These are phyloP conservation scores for Colletotrichum melonis DNA, from an alignment of 2,329 filamentous ascomycete genomes.

Conservation along the genomic window DNA sequence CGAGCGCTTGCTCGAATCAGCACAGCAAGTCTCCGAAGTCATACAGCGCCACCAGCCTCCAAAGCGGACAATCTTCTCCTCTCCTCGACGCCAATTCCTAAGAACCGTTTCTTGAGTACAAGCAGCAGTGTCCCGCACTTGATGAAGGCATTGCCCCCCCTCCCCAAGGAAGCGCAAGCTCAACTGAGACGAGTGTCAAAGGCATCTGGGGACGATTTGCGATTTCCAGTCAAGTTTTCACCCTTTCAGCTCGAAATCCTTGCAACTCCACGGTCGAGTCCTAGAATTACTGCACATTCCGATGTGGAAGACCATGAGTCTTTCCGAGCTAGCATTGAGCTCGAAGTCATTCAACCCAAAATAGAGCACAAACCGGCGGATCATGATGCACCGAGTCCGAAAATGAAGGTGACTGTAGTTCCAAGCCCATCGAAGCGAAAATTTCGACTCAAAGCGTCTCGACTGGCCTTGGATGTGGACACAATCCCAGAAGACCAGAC, in stretches of 20 bases:
- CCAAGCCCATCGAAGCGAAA: conserved; percentile 41
- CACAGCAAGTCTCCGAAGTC: conserved; percentile 24
- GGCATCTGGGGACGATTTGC: conserved; percentile 6
- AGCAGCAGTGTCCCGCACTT: conserved; percentile 62
- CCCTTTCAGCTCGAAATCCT: conserved; percentile 35
- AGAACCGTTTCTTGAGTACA: conserved; percentile 54
- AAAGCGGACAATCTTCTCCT: conserved; percentile 43
- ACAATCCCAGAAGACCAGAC: background rate
- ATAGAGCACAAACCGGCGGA: conserved; percentile 14
- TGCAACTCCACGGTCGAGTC: conserved; percentile 21
- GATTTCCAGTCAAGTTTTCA: conserved; percentile 26
- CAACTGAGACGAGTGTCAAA: background rate
- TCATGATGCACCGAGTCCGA: background rate
- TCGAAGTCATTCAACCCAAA: background rate
- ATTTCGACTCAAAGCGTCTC: conserved; percentile 41
- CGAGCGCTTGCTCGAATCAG: conserved; percentile 40
- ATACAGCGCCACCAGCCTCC: background rate
- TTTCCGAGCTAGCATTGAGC: conserved; percentile 25
- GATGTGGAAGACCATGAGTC: conserved; percentile 23
- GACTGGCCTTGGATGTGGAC: background rate
- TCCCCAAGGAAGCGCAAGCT: conserved; percentile 48
- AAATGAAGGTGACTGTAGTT: background rate
- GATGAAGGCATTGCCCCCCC: conserved; percentile 63
- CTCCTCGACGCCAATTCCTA: conserved; percentile 61
- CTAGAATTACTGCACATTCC: conserved; percentile 12